phyloP scores from a whole-genome alignment of 129 eudicot species.

The Saussurea involucrata region DNA sequence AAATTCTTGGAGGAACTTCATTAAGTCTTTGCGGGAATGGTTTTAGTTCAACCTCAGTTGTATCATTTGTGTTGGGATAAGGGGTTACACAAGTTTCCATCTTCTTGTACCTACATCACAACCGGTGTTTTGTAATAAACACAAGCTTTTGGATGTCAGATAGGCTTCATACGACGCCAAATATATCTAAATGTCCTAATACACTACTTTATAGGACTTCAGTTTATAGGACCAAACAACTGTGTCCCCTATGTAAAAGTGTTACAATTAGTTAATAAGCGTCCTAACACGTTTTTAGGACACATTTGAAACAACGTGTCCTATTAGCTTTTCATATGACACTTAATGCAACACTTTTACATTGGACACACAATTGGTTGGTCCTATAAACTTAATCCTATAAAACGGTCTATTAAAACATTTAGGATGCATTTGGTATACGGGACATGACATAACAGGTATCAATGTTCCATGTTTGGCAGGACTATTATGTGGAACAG shows the following conservation, averaged over 20 bases:
- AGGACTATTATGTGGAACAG: too few relatives aligned
- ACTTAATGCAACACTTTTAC: not conserved
- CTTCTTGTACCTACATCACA: slow-evolving; percentile 41
- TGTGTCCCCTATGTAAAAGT: not conserved
- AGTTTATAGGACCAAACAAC: not conserved
- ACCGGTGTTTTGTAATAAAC: not conserved
- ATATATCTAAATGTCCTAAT: not conserved
- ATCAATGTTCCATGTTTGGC: too few relatives aligned
- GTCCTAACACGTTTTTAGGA: not conserved
- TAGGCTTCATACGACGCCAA: not conserved
- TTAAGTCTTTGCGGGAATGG: slow-evolving; percentile 60
- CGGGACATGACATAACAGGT: too few relatives aligned
- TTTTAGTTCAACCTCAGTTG: slow-evolving; percentile 39
- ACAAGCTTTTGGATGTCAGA: not conserved
- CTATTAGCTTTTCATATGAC: too few relatives aligned
- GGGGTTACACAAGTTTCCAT: slow-evolving; percentile 57
- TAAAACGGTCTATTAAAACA: not conserved
- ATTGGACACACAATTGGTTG: not conserved
- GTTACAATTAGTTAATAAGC: not conserved
- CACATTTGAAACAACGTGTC: too few relatives aligned
- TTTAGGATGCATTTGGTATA: too few relatives aligned
- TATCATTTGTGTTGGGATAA: slow-evolving; percentile 27
- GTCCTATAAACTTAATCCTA: not conserved
- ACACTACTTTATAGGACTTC: not conserved
- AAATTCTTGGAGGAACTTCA: slow-evolving; percentile 47